These are phyloP conservation scores for Zygoascus meyerae DNA, from an alignment of 1,139 yeast genomes.

Conservation along the genomic window DNA sequence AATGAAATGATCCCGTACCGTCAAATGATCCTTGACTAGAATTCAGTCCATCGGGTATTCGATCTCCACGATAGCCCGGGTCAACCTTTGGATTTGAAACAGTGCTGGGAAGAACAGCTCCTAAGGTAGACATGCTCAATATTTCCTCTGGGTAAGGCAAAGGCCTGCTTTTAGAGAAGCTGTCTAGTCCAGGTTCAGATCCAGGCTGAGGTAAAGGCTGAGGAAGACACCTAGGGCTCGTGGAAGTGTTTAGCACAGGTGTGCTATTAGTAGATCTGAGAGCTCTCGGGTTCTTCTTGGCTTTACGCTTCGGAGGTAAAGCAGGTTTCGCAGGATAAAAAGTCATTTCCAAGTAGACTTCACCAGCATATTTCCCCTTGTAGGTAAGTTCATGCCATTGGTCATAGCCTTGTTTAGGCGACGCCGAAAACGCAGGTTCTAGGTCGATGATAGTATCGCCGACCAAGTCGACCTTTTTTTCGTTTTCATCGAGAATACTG, in stretches of 20 bases:
- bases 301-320: conserved; percentile 22
- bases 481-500: conserved; percentile 81
- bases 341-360: conserved; percentile 83
- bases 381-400: conserved; percentile 71
- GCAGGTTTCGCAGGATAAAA: conserved; percentile 54
- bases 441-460: conserved; percentile 80
- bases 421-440: conserved; percentile 54
- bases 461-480: conserved; percentile 77
- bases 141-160: conserved; percentile 8
- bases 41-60: no score
- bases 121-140: conserved; percentile 7
- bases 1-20: background rate
- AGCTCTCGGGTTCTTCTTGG: conserved; percentile 6
- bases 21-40: no score
- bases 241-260: background rate
- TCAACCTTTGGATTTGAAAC: background rate
- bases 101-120: conserved; percentile 6
- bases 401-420: conserved; percentile 73
- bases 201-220: no score
- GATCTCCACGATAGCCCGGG: no score
- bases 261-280: background rate
- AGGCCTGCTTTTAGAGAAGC: background rate
- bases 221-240: no score
- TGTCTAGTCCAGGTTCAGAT: no score
- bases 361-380: conserved; percentile 79